A percentile compares a stretch with the other conserved stretches of the same genome.
These are phyloP conservation scores for Agapanthus africanus DNA, from an alignment of 106 monocot genomes.

Conservation along the genomic window DNA sequence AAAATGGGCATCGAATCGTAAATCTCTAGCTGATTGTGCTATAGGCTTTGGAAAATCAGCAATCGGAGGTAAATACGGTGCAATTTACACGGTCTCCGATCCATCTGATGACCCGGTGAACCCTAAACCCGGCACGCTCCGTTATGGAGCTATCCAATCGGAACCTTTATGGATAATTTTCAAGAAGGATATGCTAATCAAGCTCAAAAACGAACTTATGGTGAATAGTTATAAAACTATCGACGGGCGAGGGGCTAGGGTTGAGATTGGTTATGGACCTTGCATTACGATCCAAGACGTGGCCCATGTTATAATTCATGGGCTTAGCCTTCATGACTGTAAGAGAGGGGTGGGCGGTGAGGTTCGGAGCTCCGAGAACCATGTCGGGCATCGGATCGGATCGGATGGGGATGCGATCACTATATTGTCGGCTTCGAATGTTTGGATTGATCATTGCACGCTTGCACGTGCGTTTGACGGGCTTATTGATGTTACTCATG, in stretches of 20 bases:
- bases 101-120: conserved; percentile 45
- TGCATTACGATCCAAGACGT: conserved; percentile 49
- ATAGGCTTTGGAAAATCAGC: conserved; percentile 54
- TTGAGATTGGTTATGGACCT: conserved; percentile 42
- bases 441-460: conserved; percentile 55
- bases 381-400: conserved; percentile 24
- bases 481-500: conserved; percentile 45
- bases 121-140: conserved; percentile 60
- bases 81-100: conserved; percentile 57
- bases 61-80: conserved; percentile 46
- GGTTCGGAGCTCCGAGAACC: conserved; percentile 29
- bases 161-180: conserved; percentile 60
- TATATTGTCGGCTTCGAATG: conserved; percentile 19
- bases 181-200: conserved; percentile 31
- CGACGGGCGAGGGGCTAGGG: conserved; percentile 48
- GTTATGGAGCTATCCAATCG: conserved; percentile 43
- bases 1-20: conserved; percentile 43
- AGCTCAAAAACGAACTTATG: conserved; percentile 49
- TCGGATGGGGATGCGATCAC: conserved; percentile 37
- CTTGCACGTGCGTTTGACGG: conserved; percentile 29
- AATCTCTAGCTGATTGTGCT: conserved; percentile 49
- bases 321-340: conserved; percentile 42
- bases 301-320: conserved; percentile 52
- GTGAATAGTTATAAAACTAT: conserved; percentile 58
- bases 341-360: conserved; percentile 13